Percentiles rank a stretch among this genome's conserved stretches.
Evolutionary conservation across 768 basidiomycete genomes (phyloP).

Genomic region (Tylopilus plumbeoviolaceoides): DNA sequence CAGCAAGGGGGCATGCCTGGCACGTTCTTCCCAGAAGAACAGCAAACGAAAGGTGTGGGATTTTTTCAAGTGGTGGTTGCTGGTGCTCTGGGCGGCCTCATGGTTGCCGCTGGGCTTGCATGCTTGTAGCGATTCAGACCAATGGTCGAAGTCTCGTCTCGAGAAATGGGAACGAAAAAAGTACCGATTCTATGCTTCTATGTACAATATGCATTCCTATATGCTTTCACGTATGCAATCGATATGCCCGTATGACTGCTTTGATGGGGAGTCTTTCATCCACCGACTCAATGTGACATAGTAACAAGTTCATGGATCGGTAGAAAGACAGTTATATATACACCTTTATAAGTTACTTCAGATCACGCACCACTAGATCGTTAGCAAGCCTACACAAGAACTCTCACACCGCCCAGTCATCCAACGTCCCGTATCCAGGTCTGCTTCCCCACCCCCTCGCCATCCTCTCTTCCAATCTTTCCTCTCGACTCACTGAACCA

Average conservation of each 20-base stretch:
- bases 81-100: conserved; percentile 31
- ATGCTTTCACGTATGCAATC: conserved; percentile 9
- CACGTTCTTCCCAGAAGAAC: conserved; percentile 21
- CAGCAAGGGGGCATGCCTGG: conserved; percentile 32
- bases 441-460: conserved; percentile 46
- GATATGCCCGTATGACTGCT: conserved; percentile 14
- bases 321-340: neutral
- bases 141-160: neutral
- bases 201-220: conserved; percentile 12
- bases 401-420: conserved; percentile 53
- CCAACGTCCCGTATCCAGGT: conserved; percentile 38
- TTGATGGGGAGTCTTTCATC: neutral
- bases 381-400: neutral
- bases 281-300: neutral
- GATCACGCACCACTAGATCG: neutral
- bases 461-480: conserved; percentile 51
- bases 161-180: neutral
- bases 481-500: conserved; percentile 35
- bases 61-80: conserved; percentile 33
- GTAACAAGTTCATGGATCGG: neutral
- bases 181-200: conserved; percentile 6
- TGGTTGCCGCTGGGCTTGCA: conserved; percentile 28
- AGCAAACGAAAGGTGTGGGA: conserved; percentile 14
- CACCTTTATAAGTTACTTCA: conserved; percentile 12
- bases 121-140: conserved; percentile 30